Base-by-base conservation (phyloP, 192 early-diverging fungal species). In the Gaertneriomyces sp. region DNA sequence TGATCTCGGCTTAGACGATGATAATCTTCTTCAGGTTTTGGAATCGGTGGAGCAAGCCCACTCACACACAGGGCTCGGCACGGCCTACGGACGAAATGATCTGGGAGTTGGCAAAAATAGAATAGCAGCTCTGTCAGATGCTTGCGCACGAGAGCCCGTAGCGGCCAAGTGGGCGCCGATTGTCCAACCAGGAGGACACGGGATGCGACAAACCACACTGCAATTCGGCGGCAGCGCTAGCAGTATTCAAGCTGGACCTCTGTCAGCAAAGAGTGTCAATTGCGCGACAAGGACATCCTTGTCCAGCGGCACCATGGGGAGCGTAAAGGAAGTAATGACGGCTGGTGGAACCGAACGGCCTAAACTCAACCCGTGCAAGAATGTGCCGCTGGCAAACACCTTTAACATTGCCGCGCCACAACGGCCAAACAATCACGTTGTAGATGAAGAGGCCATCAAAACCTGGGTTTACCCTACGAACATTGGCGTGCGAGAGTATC, bases 401-500 rank as follows among this genome's bases (percentile, higher is more conserved):
- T 33, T 63, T 2, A 33, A 33, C 25, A 33, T 33, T 33, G 25
- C 25, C 25, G 25, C 25, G 1, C 25, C 25, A 33, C 25, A 40
- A n/a, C 10, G 38, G 41, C 61, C 49, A 14, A 46, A 10, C 2
- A 9, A 38, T 19, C 88, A 90, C 63, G 20, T 38, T n/a, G 65
- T 89, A 20, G 79, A 89, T 53, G 39, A 47, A 12, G 59, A 73
- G 42, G 75, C 78, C 10, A 47, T 81, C 0, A 64, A 78, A 8
- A 80, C 82, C 0, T 93, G 91, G 91, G 82, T 91, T 10, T 93
- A 90, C 64, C 91, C 91, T 0, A 81, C 79, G 33, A 93, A 93
- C 66, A 76, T 79, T 19, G 74, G 85, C 1, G 63, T 76, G 4
- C 89, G 95, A 33, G 90, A 84, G 42, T 97, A 97, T 74, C 95